phyloP scores from a whole-genome alignment of 2,329 filamentous ascomycete species.

The Ustilaginoidea virens region DNA sequence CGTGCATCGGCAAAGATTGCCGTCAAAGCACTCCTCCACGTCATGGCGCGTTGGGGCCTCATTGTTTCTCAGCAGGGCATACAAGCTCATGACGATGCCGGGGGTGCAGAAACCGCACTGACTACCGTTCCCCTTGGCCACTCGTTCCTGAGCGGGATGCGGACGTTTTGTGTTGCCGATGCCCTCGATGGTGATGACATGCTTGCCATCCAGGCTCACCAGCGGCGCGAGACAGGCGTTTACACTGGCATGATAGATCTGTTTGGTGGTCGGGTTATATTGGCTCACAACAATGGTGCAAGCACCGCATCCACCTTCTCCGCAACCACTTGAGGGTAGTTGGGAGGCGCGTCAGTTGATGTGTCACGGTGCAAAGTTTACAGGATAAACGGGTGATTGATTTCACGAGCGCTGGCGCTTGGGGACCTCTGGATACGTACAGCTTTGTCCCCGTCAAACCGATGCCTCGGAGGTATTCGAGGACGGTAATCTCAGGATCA shows the following conservation, averaged over 20 bases:
- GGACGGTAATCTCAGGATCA: conserved; percentile 79
- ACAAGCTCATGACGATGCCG: conserved; percentile 95
- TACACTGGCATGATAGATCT: conserved; percentile 90
- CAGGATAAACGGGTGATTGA: too few relatives aligned
- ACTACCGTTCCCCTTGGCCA: conserved; percentile 81
- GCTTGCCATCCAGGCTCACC: conserved; percentile 88
- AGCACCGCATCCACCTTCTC: conserved; percentile 90
- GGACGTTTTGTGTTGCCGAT: conserved; percentile 79
- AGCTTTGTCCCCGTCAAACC: conserved; percentile 92
- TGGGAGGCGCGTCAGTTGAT: too few relatives aligned
- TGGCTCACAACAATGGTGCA: conserved; percentile 93
- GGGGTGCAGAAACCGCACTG: conserved; percentile 94
- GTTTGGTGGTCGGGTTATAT: conserved; percentile 78
- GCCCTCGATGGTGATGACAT: conserved; percentile 94
- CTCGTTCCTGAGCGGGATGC: conserved; percentile 79
- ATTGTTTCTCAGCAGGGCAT: conserved; percentile 81
- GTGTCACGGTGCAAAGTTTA: too few relatives aligned
- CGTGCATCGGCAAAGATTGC: conserved; percentile 89
- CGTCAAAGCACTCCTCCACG: conserved; percentile 92
- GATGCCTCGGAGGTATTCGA: conserved; percentile 87
- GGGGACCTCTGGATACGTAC: conserved; percentile 20
- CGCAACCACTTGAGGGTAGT: too few relatives aligned
- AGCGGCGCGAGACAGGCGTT: conserved; percentile 92
- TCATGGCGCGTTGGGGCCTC: conserved; percentile 62
- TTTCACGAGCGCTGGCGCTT: neutral